Conservation (phyloP, 1,139 yeast genomes). For the Hanseniaspora sp. region DNA sequence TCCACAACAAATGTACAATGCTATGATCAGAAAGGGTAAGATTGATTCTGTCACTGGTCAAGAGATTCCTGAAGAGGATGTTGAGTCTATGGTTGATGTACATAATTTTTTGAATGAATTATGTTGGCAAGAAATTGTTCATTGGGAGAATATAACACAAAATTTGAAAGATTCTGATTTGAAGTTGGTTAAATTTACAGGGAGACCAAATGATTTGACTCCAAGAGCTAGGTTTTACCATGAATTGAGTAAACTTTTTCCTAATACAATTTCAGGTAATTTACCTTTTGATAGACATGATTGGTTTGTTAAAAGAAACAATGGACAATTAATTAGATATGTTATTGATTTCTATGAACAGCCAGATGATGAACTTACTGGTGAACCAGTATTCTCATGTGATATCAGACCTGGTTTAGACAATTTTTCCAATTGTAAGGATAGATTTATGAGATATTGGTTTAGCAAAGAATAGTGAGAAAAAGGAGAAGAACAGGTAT, state of each 20-base stretch:
- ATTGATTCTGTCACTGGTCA: slow-evolving; percentile 34
- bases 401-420: slow-evolving; percentile 96
- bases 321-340: slow-evolving; percentile 65
- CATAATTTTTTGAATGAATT: slow-evolving; percentile 96
- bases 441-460: slow-evolving; percentile 48
- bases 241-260: slow-evolving; percentile 57
- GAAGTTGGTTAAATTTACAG: slow-evolving; percentile 74
- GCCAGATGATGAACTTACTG: slow-evolving; percentile 66
- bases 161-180: slow-evolving; percentile 51
- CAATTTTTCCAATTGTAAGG: slow-evolving; percentile 47
- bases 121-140: slow-evolving; percentile 88
- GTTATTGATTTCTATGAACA: slow-evolving; percentile 96
- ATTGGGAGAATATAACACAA: slow-evolving; percentile 63
- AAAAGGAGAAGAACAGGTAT: neutral
- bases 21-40: slow-evolving; percentile 90
- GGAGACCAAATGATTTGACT: slow-evolving; percentile 75
- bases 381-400: slow-evolving; percentile 79
- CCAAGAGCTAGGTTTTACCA: slow-evolving; percentile 79
- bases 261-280: slow-evolving; percentile 57
- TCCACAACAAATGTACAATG: slow-evolving; percentile 97
- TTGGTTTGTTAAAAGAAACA: slow-evolving; percentile 80
- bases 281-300: slow-evolving; percentile 98
- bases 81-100: slow-evolving; percentile 91
- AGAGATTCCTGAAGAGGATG: slow-evolving; percentile 86
- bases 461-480: slow-evolving; percentile 22